A percentile compares a stretch with the other conserved stretches of the same genome.
Conservation (phyloP, 2,329 filamentous ascomycete genomes). For the Lasiodiplodia sp. region DNA sequence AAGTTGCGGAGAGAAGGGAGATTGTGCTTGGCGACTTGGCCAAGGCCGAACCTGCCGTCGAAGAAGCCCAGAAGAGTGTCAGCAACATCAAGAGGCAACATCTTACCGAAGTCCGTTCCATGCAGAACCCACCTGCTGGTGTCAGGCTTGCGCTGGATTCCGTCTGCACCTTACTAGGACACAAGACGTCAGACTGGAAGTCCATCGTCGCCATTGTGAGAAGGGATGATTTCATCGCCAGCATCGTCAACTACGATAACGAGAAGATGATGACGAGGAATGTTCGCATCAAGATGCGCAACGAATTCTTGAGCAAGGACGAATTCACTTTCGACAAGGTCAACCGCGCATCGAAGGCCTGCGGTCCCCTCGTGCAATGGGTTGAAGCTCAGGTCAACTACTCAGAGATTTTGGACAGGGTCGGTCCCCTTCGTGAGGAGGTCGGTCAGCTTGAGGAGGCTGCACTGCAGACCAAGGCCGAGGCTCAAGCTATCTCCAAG, state of each 20-base stretch:
- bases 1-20: slow-evolving; percentile 82
- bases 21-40: slow-evolving; percentile 88
- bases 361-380: slow-evolving; percentile 96
- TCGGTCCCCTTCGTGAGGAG: slow-evolving; percentile 90
- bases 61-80: slow-evolving; percentile 93
- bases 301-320: slow-evolving; percentile 88
- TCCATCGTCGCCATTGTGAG: slow-evolving; percentile 87
- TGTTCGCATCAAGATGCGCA: slow-evolving; percentile 86
- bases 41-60: slow-evolving; percentile 88
- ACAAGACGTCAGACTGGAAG: slow-evolving; percentile 88
- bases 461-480: slow-evolving; percentile 89
- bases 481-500: slow-evolving; percentile 89
- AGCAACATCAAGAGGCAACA: slow-evolving; percentile 98
- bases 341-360: slow-evolving; percentile 94
- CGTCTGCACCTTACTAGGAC: slow-evolving; percentile 93
- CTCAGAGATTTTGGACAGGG: slow-evolving; percentile 93
- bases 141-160: slow-evolving; percentile 92
- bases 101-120: slow-evolving; percentile 95
- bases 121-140: slow-evolving; percentile 89
- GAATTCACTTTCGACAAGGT: slow-evolving; percentile 97
- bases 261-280: slow-evolving; percentile 89
- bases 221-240: slow-evolving; percentile 95
- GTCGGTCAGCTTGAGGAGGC: slow-evolving; percentile 86
- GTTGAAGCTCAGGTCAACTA: slow-evolving; percentile 96
- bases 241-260: slow-evolving; percentile 97